Conservation (phyloP, 2,329 filamentous ascomycete genomes). For the Aspergillus pseudoterreus region DNA sequence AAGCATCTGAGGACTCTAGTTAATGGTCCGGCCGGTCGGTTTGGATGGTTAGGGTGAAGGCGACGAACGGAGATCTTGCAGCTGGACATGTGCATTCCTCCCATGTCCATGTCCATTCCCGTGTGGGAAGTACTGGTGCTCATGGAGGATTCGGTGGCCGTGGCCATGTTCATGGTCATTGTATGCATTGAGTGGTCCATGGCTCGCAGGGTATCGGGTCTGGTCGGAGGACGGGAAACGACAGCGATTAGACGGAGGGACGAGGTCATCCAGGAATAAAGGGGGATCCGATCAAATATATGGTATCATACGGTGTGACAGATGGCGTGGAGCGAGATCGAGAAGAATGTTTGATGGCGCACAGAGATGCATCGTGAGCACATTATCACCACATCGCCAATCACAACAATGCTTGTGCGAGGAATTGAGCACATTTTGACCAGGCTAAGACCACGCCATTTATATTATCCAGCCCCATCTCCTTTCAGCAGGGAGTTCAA, state of each 20-base stretch:
- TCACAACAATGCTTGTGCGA: slow-evolving; percentile 2
- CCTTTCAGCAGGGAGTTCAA: too few relatives aligned
- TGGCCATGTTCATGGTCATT: slow-evolving; percentile 7
- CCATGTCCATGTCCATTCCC: slow-evolving; percentile 46
- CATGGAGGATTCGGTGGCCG: slow-evolving; percentile 7
- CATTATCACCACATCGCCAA: background rate
- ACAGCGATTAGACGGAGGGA: too few relatives aligned
- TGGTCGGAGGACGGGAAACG: background rate
- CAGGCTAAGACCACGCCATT: background rate
- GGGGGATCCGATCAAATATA: too few relatives aligned
- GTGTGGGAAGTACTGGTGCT: slow-evolving; percentile 29
- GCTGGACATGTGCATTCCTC: slow-evolving; percentile 54
- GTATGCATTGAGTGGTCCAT: slow-evolving; percentile 1
- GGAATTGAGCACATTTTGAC: slow-evolving; percentile 23
- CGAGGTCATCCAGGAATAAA: too few relatives aligned
- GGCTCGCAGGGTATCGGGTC: background rate
- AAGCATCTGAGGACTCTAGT: slow-evolving; percentile 20
- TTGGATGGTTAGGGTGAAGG: background rate
- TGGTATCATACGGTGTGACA: background rate
- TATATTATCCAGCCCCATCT: background rate
- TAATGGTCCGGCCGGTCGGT: background rate
- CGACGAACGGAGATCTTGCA: slow-evolving; percentile 26
- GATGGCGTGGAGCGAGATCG: background rate
- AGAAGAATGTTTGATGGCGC: background rate
- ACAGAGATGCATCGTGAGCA: background rate